These are phyloP conservation scores for Parastagonospora avenae DNA, from an alignment of 2,329 filamentous ascomycete genomes.

Conservation along the genomic window DNA sequence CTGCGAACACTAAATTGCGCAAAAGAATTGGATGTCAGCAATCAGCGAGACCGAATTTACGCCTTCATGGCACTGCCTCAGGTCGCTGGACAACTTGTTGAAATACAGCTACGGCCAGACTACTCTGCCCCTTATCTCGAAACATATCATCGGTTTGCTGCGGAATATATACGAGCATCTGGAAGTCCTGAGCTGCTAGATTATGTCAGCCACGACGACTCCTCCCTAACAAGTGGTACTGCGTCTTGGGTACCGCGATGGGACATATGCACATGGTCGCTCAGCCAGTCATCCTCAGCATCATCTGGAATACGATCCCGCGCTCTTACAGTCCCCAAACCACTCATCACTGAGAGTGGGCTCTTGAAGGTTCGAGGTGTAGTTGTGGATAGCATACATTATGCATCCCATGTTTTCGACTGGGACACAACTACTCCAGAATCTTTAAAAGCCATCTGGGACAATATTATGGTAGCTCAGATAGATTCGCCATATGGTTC, in stretches of 20 bases:
- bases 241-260: constrained; percentile 11
- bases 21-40: neutral
- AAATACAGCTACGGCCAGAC: constrained; percentile 1
- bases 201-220: constrained; percentile 5
- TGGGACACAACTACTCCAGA: neutral
- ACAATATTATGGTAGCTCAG: neutral
- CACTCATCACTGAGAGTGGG: neutral
- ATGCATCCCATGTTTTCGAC: neutral
- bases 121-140: constrained; percentile 3
- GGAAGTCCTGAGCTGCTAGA: constrained; percentile 4
- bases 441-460: neutral
- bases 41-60: constrained; percentile 11
- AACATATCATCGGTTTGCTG: constrained; percentile 8
- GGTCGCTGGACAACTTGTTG: neutral
- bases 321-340: neutral
- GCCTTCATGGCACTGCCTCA: constrained; percentile 11
- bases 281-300: neutral
- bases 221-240: neutral
- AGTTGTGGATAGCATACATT: neutral
- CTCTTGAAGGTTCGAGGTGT: neutral
- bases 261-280: neutral
- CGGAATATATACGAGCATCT: neutral
- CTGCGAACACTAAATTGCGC: constrained; percentile 8
- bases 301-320: neutral
- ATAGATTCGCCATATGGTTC: neutral